A percentile compares a stretch with the other conserved stretches of the same genome.
These are phyloP conservation scores for Mortierella sp. DNA, from an alignment of 371 early-diverging fungal genomes.

Conservation along the genomic window DNA sequence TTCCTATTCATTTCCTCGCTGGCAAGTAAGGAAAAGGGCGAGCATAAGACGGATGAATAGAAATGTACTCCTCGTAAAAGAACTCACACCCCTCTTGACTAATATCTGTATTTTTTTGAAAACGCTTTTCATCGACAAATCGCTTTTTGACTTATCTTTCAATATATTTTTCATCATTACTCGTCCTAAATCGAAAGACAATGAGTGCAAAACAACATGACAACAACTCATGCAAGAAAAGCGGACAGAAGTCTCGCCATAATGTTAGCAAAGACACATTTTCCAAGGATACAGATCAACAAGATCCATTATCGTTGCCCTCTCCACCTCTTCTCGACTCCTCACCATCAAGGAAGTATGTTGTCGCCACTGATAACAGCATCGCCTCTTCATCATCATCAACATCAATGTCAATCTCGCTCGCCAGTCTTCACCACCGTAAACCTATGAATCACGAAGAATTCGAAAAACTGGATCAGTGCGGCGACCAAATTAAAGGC, in stretches of 20 bases:
- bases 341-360: not conserved
- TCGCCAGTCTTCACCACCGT: not conserved
- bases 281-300: not conserved
- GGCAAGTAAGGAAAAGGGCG: not conserved
- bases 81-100: not conserved
- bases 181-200: not conserved
- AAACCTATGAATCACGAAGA: not conserved
- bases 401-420: too few species aligned
- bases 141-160: not conserved
- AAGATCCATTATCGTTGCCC: not conserved
- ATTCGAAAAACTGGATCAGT: not conserved
- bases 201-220: not conserved
- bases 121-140: not conserved
- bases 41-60: not conserved
- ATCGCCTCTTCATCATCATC: not conserved
- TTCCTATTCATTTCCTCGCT: not conserved
- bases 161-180: not conserved
- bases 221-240: not conserved
- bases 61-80: not conserved
- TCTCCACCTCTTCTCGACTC: slow-evolving; percentile 1
- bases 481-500: too few species aligned
- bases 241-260: too few species aligned
- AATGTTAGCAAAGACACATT: not conserved
- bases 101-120: not conserved
- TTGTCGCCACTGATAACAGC: not conserved